Percentiles rank a stretch among this genome's conserved stretches.
These are phyloP conservation scores for Pleurotus pulmonarius DNA, from an alignment of 768 basidiomycete species.

Conservation along the genomic window DNA sequence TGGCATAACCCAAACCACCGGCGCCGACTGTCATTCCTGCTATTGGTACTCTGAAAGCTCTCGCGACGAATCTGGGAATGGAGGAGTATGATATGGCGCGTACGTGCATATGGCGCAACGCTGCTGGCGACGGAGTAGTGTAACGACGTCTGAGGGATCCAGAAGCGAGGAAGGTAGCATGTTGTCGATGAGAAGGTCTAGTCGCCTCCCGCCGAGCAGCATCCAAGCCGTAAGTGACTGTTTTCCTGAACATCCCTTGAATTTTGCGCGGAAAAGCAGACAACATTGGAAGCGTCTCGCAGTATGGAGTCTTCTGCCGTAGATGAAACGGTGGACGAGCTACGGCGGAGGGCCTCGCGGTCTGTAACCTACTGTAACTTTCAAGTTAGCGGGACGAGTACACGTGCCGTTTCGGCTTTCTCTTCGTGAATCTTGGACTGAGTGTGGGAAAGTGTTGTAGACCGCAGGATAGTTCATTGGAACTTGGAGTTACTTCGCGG, in stretches of 20 bases:
- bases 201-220: conserved; percentile 24
- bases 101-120: conserved; percentile 63
- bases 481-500: no score
- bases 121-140: conserved; percentile 33
- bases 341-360: no score
- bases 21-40: conserved; percentile 89
- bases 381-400: no score
- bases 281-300: conserved; percentile 31
- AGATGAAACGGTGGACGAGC: no score
- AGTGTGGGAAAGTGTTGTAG: neutral
- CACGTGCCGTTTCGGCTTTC: no score
- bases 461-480: neutral
- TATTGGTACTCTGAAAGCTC: conserved; percentile 85
- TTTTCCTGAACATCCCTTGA: conserved; percentile 35
- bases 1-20: conserved; percentile 89
- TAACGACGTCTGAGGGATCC: conserved; percentile 51
- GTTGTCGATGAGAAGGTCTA: conserved; percentile 53
- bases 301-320: neutral
- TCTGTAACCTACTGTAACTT: no score
- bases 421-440: neutral
- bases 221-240: conserved; percentile 51
- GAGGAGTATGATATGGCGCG: conserved; percentile 83
- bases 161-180: conserved; percentile 52
- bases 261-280: conserved; percentile 37
- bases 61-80: conserved; percentile 83